phyloP scores from a whole-genome alignment of 179 eudicot genomes.

The Drosera spatulata region DNA sequence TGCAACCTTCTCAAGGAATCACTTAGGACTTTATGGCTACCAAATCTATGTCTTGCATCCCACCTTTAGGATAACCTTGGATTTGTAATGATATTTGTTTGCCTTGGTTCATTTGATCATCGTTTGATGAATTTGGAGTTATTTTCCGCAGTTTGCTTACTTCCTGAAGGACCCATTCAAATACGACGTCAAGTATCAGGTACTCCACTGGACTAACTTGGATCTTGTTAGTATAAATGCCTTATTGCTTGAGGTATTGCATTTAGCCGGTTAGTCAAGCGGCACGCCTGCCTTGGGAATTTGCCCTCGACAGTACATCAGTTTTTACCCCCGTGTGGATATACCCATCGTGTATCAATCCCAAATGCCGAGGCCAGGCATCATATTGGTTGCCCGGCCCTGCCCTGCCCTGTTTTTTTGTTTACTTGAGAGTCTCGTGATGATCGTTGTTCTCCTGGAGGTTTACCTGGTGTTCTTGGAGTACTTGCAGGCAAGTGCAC shows the following conservation, averaged over 20 bases:
- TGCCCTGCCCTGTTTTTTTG: too few species aligned
- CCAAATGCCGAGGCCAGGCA: neutral
- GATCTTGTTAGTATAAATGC: neutral
- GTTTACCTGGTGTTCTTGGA: neutral
- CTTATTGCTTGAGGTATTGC: too few species aligned
- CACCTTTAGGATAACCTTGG: too few species aligned
- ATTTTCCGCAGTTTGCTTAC: constrained; percentile 55
- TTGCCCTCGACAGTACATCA: too few species aligned
- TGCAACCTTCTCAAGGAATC: too few species aligned
- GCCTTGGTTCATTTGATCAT: neutral
- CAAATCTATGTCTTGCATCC: too few species aligned
- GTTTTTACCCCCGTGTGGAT: too few species aligned
- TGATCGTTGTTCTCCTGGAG: too few species aligned
- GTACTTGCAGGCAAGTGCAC: constrained; percentile 75
- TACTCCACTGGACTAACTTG: constrained; percentile 9
- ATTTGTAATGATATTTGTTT: neutral
- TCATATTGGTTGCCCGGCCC: neutral
- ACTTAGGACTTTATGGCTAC: too few species aligned
- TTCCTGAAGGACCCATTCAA: constrained; percentile 90
- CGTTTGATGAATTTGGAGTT: neutral
- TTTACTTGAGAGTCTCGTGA: too few species aligned
- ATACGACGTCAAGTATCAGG: constrained; percentile 96
- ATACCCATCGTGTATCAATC: neutral
- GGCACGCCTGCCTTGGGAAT: too few species aligned
- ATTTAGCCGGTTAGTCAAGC: too few species aligned